Evolutionary conservation across 768 basidiomycete species (phyloP), one percentile per base, ranked within the genome.

Genomic region (Macrolepiota fuliginosa): DNA sequence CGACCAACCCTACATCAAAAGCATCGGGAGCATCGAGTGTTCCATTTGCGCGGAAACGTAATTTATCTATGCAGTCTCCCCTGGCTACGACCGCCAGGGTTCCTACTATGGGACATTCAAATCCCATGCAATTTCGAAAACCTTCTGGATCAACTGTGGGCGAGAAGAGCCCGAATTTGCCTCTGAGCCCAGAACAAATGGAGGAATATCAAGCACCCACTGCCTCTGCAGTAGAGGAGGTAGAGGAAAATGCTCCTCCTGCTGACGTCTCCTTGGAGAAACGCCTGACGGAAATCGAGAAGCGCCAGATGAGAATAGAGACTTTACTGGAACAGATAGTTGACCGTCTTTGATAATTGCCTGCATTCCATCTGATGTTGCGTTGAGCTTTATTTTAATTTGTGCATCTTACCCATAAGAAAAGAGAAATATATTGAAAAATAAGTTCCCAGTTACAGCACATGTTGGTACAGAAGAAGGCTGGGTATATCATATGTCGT

Each of bases 261-360:
- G 39, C 32, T 4, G 57, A 60, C 27, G 2, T 36, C 15, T 19
- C 57, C 9, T 29, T 53, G 36, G 59, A 52, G 5, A 63, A 36
- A 46, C 56, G 61, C n/a, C 36, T 81, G 55, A 70, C 70, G 0
- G 69, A 71, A n/a, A 75, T 81, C 54, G 79, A 81, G 62, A 72
- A 71, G 66, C 71, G 77, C 53, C 82, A 83, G 62, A 72, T 73
- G 63, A 74, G 78, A 58, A 83, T 85, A 35, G 82, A 84, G 61
- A 63, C 66, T 27, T 64, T 85, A 40, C 69, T 85, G 19, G 68
- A 68, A 32, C 71, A 73, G 61, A 73, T 84, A 57, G 75, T 71
- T 9, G 62, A 70, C 36, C 71, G 65, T 7, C 37, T 66, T 36
- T 64, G 39, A 56, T 24, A n/a, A 3, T 39, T 49, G 4, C 6